Evolutionary conservation across 2,329 filamentous ascomycete species (phyloP), one percentile per base, ranked within the genome.

Genomic region (Trichoderma sp.): DNA sequence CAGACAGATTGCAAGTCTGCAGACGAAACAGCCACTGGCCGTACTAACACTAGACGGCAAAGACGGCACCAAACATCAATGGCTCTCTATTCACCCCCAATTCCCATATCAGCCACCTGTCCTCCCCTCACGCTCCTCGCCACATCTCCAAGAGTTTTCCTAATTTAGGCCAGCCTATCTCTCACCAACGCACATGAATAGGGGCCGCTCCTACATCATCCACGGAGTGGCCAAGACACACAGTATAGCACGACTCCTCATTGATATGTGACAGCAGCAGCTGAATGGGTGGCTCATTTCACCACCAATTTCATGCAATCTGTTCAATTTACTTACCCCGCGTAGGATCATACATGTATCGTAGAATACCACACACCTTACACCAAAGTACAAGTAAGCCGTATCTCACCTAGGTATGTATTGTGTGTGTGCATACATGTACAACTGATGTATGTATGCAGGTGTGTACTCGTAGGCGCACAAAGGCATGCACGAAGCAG

Each of bases 201-300:
- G 50, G 50, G 50, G 50, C n/a, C n/a, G 50, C 50, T 24, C 50
- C 21, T 24, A 24, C n/a, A 56, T 24, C 50, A 56, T 56, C 14
- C 11, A 14, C 11, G 50, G 50, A 56, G n/a, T 29, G 56, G 56
- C 27, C 56, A 16, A 60, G 24, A 60, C 62, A 27, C 62, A 35
- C 11, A 38, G 21, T 27, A 41, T 41, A 41, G 62, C 31, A 65
- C 33, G n/a, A 27, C 29, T 53, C 11, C 65, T 53, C 45, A n/a
- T 45, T 68, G 24, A 68, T 68, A 68, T 31, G 21, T 53, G 65
- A 65, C 33, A 38, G 33, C 11, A 27, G 31, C 11, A 41, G 62
- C 35, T 68, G 65, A 29, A 68, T 66, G 63, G 33, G 65, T 68
- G 65, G 38, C 38, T 68, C 45, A 56, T 50, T 68, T 35, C 38